Base-by-base conservation (phyloP, 495 filamentous ascomycete species). In the Chaetomium cochliodes region DNA sequence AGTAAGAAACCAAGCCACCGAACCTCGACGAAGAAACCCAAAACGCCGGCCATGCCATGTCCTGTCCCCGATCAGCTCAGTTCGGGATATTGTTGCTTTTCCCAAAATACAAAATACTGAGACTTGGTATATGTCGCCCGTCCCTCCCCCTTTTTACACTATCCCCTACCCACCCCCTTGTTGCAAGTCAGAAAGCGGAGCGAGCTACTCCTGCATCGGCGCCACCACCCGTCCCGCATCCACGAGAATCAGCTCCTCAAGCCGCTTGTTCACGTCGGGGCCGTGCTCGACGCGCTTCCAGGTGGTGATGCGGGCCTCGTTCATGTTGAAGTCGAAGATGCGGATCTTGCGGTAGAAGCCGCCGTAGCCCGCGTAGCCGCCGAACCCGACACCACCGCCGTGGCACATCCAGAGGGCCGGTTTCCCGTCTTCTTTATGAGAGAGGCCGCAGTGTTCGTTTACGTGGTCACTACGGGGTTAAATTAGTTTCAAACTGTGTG, bases 361-460 rank as follows among this genome's bases (percentile, higher is more conserved):
- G 28, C 85, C 86, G 65, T 94, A 97, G 11, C 92, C 92, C 37
- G 90, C 96, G 74, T 98, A 98, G 1, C 94, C 94, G 47, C 96
- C 94, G 72, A 97, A 92, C 0, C 94, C 94, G 41, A 82, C 80
- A 18, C 87, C 94, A 51, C 96, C 94, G 5, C 85, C 94, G 77
- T 98, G 96, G 78, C 94, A 98, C 92, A 98, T 96, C 94, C 94
- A 98, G n/a, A 97, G 80, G 18, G 87, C 87, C 1, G 87, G 87
- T 60, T 87, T 86, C 64, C 75, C 81, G 62, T 80, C 71, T 8
- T 81, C 73, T 54, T 81, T 73, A 39, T 73, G 73, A n/a, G 81
- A 81, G 15, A 97, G 81, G 68, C 88, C 87, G 77, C 94, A 98
- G 74, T 96, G 97, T 67, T 98, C 94, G 71, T 98, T 98, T 33